These are phyloP conservation scores for Globisporangium parvum DNA, from an alignment of 352 stramenopile species.

Conservation along the genomic window DNA sequence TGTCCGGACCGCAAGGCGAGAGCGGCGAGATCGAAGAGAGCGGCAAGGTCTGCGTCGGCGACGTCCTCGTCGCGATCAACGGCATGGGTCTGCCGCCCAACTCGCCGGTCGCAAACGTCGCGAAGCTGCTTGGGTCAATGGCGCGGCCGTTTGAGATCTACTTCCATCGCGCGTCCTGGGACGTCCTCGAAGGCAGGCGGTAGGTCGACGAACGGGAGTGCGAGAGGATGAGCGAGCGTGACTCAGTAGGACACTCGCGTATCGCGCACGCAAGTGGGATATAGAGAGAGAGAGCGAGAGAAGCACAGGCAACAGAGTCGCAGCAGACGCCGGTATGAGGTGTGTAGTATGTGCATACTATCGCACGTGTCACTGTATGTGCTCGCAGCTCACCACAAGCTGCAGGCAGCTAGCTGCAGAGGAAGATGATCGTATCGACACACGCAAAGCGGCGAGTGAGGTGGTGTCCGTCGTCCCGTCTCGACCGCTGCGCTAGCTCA, in stretches of 20 bases:
- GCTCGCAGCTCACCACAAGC: too few relatives aligned
- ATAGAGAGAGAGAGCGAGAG: too few relatives aligned
- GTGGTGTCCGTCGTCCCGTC: too few relatives aligned
- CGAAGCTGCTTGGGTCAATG: slow-evolving; percentile 31
- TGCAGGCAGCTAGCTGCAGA: too few relatives aligned
- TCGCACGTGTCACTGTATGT: too few relatives aligned
- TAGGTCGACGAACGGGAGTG: slow-evolving; percentile 1
- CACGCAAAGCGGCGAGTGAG: too few relatives aligned
- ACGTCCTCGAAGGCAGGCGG: slow-evolving; percentile 23
- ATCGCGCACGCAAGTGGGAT: too few relatives aligned
- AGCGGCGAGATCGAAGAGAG: slow-evolving; percentile 63
- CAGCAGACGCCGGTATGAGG: too few relatives aligned
- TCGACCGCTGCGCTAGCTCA: neutral
- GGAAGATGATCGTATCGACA: too few relatives aligned
- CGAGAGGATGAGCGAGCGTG: too few relatives aligned
- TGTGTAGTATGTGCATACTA: too few relatives aligned
- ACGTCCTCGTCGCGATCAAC: slow-evolving; percentile 60
- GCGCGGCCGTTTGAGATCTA: slow-evolving; percentile 41
- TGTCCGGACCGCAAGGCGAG: slow-evolving; percentile 34
- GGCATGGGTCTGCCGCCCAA: slow-evolving; percentile 16
- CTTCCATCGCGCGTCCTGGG: slow-evolving; percentile 67
- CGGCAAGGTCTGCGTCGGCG: slow-evolving; percentile 56
- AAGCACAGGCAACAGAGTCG: too few relatives aligned
- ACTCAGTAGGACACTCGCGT: neutral
- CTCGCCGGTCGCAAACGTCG: slow-evolving; percentile 36